A percentile compares a stretch with the other conserved stretches of the same genome.
Evolutionary conservation across 352 stramenopile species (phyloP).

Genomic region (Halophytophthora polymorphica): DNA sequence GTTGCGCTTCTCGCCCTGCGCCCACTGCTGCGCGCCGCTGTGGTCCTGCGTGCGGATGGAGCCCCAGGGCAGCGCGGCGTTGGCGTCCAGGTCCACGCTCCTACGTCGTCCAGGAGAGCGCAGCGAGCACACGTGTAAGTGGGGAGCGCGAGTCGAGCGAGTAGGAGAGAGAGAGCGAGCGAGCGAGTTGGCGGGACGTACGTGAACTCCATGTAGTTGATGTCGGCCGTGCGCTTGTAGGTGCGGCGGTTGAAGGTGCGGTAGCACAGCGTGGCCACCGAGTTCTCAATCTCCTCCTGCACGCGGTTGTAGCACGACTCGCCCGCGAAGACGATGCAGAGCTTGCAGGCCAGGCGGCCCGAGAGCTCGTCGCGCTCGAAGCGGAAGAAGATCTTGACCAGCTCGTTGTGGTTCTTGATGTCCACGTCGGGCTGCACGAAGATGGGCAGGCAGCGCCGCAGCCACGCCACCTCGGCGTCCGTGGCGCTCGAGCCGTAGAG

Average conservation of each 20-base stretch:
- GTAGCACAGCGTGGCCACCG: constrained; percentile 73
- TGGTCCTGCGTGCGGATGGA: constrained; percentile 75
- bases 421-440: constrained; percentile 84
- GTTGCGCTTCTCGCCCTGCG: constrained; percentile 81
- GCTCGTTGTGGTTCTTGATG: constrained; percentile 74
- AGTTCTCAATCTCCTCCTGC: constrained; percentile 69
- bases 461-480: constrained; percentile 61
- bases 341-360: constrained; percentile 58
- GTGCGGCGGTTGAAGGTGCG: constrained; percentile 83
- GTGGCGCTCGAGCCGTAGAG: constrained; percentile 22
- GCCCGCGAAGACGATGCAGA: constrained; percentile 80
- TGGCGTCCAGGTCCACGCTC: constrained; percentile 57
- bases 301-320: constrained; percentile 85
- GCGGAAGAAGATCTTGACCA: constrained; percentile 81
- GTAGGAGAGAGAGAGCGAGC: background rate
- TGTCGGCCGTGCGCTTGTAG: constrained; percentile 87
- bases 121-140: constrained; percentile 1
- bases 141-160: background rate
- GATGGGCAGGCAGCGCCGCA: constrained; percentile 76
- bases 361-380: constrained; percentile 66
- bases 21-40: constrained; percentile 73
- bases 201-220: constrained; percentile 88
- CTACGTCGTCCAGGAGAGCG: constrained; percentile 18
- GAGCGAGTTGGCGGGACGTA: constrained; percentile 9
- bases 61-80: constrained; percentile 42